These are phyloP conservation scores for Pseudocercospora cruenta DNA, from an alignment of 2,329 filamentous ascomycete genomes.

Conservation along the genomic window DNA sequence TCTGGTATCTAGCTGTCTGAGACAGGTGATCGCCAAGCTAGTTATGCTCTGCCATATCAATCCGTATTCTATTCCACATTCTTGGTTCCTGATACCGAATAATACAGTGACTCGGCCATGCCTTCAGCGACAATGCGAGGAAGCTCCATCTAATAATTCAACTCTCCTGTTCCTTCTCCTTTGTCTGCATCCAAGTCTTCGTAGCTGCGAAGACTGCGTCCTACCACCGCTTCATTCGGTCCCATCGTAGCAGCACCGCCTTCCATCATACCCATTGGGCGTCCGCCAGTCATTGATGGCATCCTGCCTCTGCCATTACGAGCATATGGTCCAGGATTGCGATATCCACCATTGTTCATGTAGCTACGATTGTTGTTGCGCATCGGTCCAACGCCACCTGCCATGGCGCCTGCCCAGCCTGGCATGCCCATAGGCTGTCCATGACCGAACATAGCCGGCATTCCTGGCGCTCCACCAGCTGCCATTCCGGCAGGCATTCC, in stretches of 20 bases:
- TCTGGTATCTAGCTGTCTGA: neutral
- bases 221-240: conserved; percentile 87
- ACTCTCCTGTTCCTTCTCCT: conserved; percentile 70
- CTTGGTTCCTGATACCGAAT: neutral
- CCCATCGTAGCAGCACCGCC: conserved; percentile 74
- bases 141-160: conserved; percentile 75
- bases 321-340: conserved; percentile 36
- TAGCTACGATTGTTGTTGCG: conserved; percentile 42
- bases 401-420: conserved; percentile 28
- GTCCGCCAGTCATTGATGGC: conserved; percentile 30
- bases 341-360: conserved; percentile 32
- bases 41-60: neutral
- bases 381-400: conserved; percentile 48
- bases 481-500: conserved; percentile 46
- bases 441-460: conserved; percentile 35
- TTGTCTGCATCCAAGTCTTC: conserved; percentile 87
- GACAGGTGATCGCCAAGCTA: neutral
- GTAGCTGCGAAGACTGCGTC: conserved; percentile 92
- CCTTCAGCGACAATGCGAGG: neutral
- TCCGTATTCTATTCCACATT: neutral
- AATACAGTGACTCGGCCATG: neutral
- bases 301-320: conserved; percentile 36
- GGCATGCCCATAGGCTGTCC: conserved; percentile 49
- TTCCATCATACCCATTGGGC: conserved; percentile 47
- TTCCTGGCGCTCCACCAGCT: conserved; percentile 37